Evolutionary conservation across 2,329 filamentous ascomycete genomes (phyloP), one percentile per base, ranked within the genome.

Genomic region (Xylariaceae sp.): DNA sequence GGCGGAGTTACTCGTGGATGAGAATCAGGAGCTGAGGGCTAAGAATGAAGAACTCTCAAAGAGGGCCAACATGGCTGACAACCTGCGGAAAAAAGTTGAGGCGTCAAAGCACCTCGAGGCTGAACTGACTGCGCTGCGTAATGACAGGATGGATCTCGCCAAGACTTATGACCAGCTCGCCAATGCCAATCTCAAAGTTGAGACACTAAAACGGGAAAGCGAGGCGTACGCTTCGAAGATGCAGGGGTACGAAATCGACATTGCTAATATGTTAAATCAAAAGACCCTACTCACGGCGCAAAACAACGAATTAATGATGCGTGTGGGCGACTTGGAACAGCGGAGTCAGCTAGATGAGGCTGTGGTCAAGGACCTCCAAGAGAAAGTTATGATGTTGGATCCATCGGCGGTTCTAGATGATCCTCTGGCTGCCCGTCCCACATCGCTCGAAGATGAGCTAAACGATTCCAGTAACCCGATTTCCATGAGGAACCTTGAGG

Each of bases 21-120:
- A 84, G 66, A 78, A 84, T 21, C 77, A 80, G 36, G 82, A 85
- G 61, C 77, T 85, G 60, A 81, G 79, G 56, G 79, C 81, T 61
- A 79, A 81, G 60, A 82, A 81, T 46, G 80, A 81, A 53, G 79
- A 84, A 54, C 73, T 86, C 10, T 76, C 79, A 45, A 84, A 83
- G 66, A 85, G 84, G 62, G 83, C 84, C 55, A 87, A 87, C 60
- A 83, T 78, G 49, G 81, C 81, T 6, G 84, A 86, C 49, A 77
- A 84, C 51, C 82, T 83, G 65, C 81, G 83, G 67, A 81, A 84
- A 67, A 86, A 87, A 69, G 75, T 87, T 11, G 81, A 84, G 64
- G 75, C 76, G 11, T 77, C 81, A 62, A 81, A 80, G 51, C 73
- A 77, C 15, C 71, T 84, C 27, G 81, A 82, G 54, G 78, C 76